Percentiles rank a stretch among this genome's conserved stretches.
Evolutionary conservation across 129 eudicot species (phyloP).

Genomic region (Flaveria linearis): DNA sequence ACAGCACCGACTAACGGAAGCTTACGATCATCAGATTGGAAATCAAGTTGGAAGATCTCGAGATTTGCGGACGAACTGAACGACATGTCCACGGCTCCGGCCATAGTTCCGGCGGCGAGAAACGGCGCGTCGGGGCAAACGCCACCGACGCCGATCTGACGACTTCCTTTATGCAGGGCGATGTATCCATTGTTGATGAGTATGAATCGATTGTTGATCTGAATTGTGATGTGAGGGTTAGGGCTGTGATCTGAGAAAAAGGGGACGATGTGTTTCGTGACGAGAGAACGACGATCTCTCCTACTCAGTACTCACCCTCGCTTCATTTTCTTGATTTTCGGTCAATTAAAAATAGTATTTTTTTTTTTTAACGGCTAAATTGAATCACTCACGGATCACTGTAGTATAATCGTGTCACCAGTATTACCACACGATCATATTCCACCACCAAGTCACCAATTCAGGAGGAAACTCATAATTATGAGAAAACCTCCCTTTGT

Average conservation of each 20-base stretch:
- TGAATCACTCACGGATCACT: too few species aligned
- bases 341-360: not conserved
- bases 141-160: conserved; percentile 89
- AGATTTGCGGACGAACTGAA: conserved; percentile 81
- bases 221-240: conserved; percentile 22
- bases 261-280: not conserved
- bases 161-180: conserved; percentile 66
- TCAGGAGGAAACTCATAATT: too few species aligned
- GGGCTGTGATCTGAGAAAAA: conserved; percentile 29
- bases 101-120: conserved; percentile 92
- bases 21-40: conserved; percentile 60
- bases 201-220: conserved; percentile 16
- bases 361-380: too few species aligned
- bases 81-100: conserved; percentile 88
- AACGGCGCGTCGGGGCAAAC: conserved; percentile 67
- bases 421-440: too few species aligned
- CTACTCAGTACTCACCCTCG: not conserved
- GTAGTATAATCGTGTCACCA: too few species aligned
- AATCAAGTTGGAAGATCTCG: conserved; percentile 77
- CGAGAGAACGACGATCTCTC: not conserved
- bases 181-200: conserved; percentile 17
- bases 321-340: not conserved
- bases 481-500: too few species aligned
- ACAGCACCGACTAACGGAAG: conserved; percentile 49
- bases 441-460: too few species aligned